Evolutionary conservation across 116 monocot species (phyloP), one percentile per base, ranked within the genome.

Genomic region (Thalassia testudinum): DNA sequence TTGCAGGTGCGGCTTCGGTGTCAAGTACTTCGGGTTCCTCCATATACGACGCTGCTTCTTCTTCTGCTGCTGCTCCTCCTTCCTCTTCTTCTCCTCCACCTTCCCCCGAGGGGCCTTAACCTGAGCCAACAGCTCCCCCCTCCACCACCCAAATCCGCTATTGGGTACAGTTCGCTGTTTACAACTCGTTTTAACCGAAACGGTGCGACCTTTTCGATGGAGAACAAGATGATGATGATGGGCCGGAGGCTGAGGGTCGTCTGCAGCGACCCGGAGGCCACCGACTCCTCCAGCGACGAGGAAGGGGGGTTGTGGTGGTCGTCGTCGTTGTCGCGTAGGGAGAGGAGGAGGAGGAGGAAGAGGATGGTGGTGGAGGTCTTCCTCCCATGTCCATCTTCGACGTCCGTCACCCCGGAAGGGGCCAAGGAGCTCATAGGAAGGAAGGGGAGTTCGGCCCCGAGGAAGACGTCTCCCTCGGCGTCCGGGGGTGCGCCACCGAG

Each of bases 361-460:
- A 17, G 20, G 7, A 27, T 52, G 34, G 27, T 67, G 0, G 47
- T 58, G 1, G 67, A 67, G 67, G 60, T 67, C 60, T 37, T 52
- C 8, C 22, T 67, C n/a, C 59, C 56, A 20, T 18, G 26, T 1
- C 14, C 1, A 38, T 7, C n/a, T n/a, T n/a, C n/a, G n/a, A n/a
- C n/a, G n/a, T n/a, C n/a, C n/a, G n/a, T n/a, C n/a, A n/a, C n/a
- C n/a, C 19, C 38, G 15, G 20, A 26, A 18, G 53, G 60, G n/a
- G n/a, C n/a, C 27, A 27, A 60, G 27, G 67, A 60, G 6, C 60
- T 67, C 27, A 42, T 59, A 34, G 60, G 53, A 53, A 51, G 67
- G 45, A 52, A 42, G 27, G 59, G 67, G 67, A 60, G 67, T 7
- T 67, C 60, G 67, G 67, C 67, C 21, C 60, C 67, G 10, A 60